Conservation (phyloP, 495 filamentous ascomycete genomes). For the Hyaloscypha hepaticicola region DNA sequence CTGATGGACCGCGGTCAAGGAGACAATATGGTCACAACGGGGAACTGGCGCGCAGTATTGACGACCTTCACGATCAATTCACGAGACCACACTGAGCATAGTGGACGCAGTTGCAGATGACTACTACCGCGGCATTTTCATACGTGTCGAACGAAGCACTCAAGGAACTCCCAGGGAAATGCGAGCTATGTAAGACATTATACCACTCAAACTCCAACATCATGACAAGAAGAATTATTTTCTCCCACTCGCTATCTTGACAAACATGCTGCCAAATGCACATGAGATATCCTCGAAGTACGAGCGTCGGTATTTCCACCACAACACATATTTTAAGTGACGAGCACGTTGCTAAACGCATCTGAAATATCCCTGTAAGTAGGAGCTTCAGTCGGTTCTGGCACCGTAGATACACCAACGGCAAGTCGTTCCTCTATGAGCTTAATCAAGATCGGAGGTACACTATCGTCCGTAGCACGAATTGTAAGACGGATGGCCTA, state of each 20-base stretch:
- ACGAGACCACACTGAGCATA: neutral
- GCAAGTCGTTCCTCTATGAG: conserved; percentile 81
- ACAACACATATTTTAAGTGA: conserved; percentile 23
- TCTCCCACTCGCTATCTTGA: conserved; percentile 4
- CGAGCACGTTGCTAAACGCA: conserved; percentile 31
- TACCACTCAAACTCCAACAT: neutral
- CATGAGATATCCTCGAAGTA: conserved; percentile 29
- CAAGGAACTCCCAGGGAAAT: neutral
- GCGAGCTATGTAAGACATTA: neutral
- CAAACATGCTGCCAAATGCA: conserved; percentile 31
- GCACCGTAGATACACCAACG: conserved; percentile 43
- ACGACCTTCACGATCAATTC: neutral
- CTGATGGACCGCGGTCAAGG: neutral
- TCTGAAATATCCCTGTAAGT: conserved; percentile 30
- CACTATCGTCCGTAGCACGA: conserved; percentile 85
- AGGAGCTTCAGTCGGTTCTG: conserved; percentile 29
- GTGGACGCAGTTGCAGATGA: neutral
- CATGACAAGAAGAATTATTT: neutral
- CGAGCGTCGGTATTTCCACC: conserved; percentile 18
- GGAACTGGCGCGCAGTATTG: neutral
- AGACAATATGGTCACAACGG: neutral
- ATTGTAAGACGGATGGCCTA: conserved; percentile 96
- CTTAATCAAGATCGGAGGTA: conserved; percentile 77
- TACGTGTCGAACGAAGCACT: neutral
- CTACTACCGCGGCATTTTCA: neutral